Percentiles rank a stretch among this genome's conserved stretches.
Conservation (phyloP, 2,329 filamentous ascomycete genomes). For the Aschersonia sp. region DNA sequence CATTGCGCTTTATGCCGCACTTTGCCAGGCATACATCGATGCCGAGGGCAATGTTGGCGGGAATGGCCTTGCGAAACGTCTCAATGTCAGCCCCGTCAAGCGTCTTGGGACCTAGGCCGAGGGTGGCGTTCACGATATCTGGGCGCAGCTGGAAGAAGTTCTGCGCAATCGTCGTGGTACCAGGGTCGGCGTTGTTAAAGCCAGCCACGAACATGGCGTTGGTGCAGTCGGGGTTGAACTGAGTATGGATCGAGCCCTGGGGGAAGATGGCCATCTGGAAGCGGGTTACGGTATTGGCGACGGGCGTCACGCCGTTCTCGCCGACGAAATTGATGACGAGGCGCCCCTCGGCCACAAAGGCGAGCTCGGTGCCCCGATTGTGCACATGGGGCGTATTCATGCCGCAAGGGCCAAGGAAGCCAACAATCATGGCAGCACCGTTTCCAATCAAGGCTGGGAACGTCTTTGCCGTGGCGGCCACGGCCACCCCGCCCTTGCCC, state of each 20-base stretch:
- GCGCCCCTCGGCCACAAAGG: slow-evolving; percentile 27
- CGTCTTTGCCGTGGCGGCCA: slow-evolving; percentile 28
- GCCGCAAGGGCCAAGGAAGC: slow-evolving; percentile 32
- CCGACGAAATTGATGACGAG: slow-evolving; percentile 28
- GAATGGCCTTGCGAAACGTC: slow-evolving; percentile 24
- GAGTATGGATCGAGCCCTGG: slow-evolving; percentile 32
- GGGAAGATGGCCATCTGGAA: slow-evolving; percentile 34
- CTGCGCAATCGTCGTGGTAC: slow-evolving; percentile 29
- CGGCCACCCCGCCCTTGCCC: slow-evolving; percentile 20
- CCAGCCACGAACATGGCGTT: slow-evolving; percentile 32
- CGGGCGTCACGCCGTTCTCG: slow-evolving; percentile 25
- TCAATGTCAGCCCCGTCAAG: slow-evolving; percentile 25
- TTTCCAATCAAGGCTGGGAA: slow-evolving; percentile 36
- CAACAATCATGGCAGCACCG: slow-evolving; percentile 30
- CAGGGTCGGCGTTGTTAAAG: slow-evolving; percentile 30
- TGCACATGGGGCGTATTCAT: slow-evolving; percentile 36
- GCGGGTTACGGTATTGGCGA: slow-evolving; percentile 20
- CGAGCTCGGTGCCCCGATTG: slow-evolving; percentile 31
- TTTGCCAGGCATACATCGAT: slow-evolving; percentile 34
- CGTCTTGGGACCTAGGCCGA: slow-evolving; percentile 18
- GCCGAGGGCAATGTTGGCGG: slow-evolving; percentile 33
- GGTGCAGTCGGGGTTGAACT: slow-evolving; percentile 36
- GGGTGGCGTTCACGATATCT: slow-evolving; percentile 22
- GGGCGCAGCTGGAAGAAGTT: slow-evolving; percentile 27
- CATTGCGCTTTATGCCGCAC: slow-evolving; percentile 26